Evolutionary conservation across 306 rosid species (phyloP), one percentile per base, ranked within the genome.

Genomic region (Trichosanthes truncata): DNA sequence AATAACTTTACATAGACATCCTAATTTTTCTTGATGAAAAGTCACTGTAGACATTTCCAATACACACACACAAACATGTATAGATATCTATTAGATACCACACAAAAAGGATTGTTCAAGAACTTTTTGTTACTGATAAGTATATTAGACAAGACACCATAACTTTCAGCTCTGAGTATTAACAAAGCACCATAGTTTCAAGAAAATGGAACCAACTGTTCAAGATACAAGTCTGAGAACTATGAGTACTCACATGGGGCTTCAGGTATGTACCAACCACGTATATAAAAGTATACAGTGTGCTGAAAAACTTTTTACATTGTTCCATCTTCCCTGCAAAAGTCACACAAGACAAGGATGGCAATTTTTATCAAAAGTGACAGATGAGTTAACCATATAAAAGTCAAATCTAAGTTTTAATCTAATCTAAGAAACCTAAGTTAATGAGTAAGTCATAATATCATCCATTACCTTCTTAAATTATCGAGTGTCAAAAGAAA

Each of bases 221-320:
- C 81, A 45, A 43, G 73, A 71, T 52, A 61, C 52, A 48, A 45
- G 45, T 31, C 65, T 43, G 67, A 82, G 23, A 41, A 12, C 12
- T 75, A 52, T 63, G 41, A 60, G 74, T 77, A 88, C 98, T 91
- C 81, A 92, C 97, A 87, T 95, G 87, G 68, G 98, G 96, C 89
- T 95, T 95, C 83, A 90, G 40, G 84, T 89, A 95, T 80, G 98
- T 91, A 86, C 96, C 97, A 8, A 95, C 78, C 38, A 89, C 59
- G 88, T 95, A 95, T 25, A 91, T 80, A 81, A 91, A 95, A 78
- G 87, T 79, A 83, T 95, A 95, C 67, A 73, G 4, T 8, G 89
- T 81, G 56, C 90, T 85, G 65, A 83, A 90, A 85, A 93, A 89
- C 40, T 87, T 87, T 80, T 95, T 92, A 74, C 93, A 89, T 10